Percentiles rank a stretch among this genome's conserved stretches.
Conservation (phyloP, 768 basidiomycete genomes). For the Rhizopogon rudus region DNA sequence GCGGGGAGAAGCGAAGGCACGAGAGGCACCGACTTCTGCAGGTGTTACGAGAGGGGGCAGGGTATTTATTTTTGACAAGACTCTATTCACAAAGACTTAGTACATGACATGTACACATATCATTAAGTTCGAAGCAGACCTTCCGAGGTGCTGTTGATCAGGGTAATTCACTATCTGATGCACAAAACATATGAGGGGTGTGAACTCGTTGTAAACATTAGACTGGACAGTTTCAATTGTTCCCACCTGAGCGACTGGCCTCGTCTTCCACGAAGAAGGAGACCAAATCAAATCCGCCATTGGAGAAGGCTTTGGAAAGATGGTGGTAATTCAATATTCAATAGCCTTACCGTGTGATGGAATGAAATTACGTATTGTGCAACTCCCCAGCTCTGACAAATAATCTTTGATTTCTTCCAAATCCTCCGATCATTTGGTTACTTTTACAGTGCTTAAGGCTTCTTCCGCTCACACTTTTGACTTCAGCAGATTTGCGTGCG, state of each 20-base stretch:
- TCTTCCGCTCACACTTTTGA: too few relatives aligned
- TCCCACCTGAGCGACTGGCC: constrained; percentile 69
- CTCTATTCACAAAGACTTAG: constrained; percentile 37
- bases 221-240: not conserved
- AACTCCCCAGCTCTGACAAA: too few relatives aligned
- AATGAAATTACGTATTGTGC: too few relatives aligned
- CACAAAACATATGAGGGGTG: not conserved
- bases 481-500: too few relatives aligned
- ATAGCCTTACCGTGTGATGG: too few relatives aligned
- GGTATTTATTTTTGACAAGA: constrained; percentile 68
- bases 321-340: not conserved
- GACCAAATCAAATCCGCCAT: constrained; percentile 42
- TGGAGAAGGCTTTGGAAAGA: not conserved
- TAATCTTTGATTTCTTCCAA: too few relatives aligned
- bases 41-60: constrained; percentile 92
- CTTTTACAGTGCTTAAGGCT: too few relatives aligned
- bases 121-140: constrained; percentile 30
- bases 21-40: constrained; percentile 64
- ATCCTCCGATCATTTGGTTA: too few relatives aligned
- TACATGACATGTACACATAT: not conserved
- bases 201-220: constrained; percentile 1
- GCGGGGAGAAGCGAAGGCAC: not conserved
- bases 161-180: constrained; percentile 67
- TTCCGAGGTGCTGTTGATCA: constrained; percentile 53
- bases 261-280: constrained; percentile 76